Evolutionary conservation across 2,329 filamentous ascomycete genomes (phyloP).

Genomic region (Paracorniculantispora psalliotae): DNA sequence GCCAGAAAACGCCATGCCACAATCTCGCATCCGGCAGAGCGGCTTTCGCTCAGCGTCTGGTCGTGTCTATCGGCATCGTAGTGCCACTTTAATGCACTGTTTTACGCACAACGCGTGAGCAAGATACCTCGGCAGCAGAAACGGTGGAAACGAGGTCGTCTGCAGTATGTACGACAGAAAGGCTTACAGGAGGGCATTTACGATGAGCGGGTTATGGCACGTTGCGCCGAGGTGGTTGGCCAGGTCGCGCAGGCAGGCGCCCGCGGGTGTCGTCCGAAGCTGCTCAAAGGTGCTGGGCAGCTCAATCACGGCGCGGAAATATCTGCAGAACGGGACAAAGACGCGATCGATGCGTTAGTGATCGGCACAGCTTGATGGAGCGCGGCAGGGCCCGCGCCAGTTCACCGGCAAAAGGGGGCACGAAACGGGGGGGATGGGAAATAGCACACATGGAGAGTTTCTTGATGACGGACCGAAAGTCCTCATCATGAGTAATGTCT

Average conservation of each 20-base stretch:
- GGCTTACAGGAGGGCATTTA: slow-evolving; percentile 68
- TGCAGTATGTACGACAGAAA: background rate
- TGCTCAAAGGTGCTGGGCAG: slow-evolving; percentile 70
- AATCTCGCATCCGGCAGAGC: slow-evolving; percentile 72
- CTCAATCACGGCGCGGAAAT: slow-evolving; percentile 57
- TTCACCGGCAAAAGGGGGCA: background rate
- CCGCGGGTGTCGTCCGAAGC: slow-evolving; percentile 60
- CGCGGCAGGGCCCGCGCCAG: no score
- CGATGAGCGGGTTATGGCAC: slow-evolving; percentile 63
- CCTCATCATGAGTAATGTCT: slow-evolving; percentile 52
- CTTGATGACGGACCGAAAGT: slow-evolving; percentile 60
- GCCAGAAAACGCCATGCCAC: slow-evolving; percentile 75
- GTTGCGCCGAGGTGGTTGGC: slow-evolving; percentile 59
- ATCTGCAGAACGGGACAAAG: slow-evolving; percentile 36
- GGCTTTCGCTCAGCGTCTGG: slow-evolving; percentile 60
- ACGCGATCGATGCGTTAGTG: background rate
- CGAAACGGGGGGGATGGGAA: background rate
- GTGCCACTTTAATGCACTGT: slow-evolving; percentile 71
- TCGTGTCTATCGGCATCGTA: slow-evolving; percentile 60
- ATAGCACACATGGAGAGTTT: slow-evolving; percentile 56
- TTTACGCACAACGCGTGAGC: background rate
- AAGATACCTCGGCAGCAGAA: background rate
- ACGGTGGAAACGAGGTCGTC: no score
- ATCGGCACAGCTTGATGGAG: background rate
- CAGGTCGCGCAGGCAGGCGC: slow-evolving; percentile 51